A percentile compares a stretch with the other conserved stretches of the same genome.
Conservation (phyloP, 1,284 basidiomycete genomes). For the Microbotryum lychnidis-dioicae region DNA sequence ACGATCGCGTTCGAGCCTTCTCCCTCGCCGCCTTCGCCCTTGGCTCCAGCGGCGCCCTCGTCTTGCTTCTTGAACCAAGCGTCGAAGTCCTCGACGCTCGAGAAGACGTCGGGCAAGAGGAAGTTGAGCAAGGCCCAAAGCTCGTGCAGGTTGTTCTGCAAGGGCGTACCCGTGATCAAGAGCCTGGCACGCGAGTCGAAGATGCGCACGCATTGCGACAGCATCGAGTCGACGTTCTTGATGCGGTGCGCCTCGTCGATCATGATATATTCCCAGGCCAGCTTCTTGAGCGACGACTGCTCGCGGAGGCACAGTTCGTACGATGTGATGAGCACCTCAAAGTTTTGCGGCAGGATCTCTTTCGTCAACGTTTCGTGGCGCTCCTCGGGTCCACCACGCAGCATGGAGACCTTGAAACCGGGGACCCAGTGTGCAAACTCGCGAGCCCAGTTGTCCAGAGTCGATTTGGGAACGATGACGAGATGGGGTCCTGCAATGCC, state of each 20-base stretch:
- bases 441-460: constrained; percentile 91
- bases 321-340: constrained; percentile 91
- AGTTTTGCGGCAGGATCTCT: constrained; percentile 75
- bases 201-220: constrained; percentile 87
- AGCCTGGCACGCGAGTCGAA: constrained; percentile 83
- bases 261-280: constrained; percentile 95
- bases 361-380: constrained; percentile 70
- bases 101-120: constrained; percentile 45
- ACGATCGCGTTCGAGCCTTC: constrained; percentile 78
- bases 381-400: constrained; percentile 86
- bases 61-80: constrained; percentile 69
- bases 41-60: constrained; percentile 14
- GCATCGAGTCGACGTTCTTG: constrained; percentile 96
- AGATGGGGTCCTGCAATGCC: constrained; percentile 76
- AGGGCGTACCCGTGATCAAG: constrained; percentile 92
- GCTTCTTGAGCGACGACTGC: constrained; percentile 81
- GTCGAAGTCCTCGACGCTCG: constrained; percentile 50
- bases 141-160: constrained; percentile 94
- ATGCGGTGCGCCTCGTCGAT: constrained; percentile 99
- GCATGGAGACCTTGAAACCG: constrained; percentile 69
- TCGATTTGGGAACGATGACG: constrained; percentile 95
- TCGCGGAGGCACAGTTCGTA: constrained; percentile 98
- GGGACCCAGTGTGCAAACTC: constrained; percentile 92
- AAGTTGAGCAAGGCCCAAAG: constrained; percentile 64
- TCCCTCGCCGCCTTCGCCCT: constrained; percentile 28